phyloP scores from a whole-genome alignment of 2,329 filamentous ascomycete genomes.

The Fusarium beomiforme region DNA sequence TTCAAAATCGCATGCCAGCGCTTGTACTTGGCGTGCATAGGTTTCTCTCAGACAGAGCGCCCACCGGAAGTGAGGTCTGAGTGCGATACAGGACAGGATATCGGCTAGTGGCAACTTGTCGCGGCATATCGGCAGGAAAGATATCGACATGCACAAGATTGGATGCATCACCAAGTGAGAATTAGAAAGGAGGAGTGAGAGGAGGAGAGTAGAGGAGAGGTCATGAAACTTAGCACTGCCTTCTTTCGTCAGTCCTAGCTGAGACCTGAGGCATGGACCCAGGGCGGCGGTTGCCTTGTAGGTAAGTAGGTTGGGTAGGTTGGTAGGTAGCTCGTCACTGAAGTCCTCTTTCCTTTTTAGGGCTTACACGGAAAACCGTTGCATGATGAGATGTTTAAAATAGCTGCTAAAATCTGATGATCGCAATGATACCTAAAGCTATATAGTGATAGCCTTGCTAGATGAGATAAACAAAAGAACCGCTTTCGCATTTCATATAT shows the following conservation, averaged over 20 bases:
- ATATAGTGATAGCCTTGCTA: not conserved
- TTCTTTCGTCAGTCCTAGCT: constrained; percentile 30
- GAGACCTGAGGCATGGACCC: constrained; percentile 39
- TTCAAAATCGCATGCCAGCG: not conserved
- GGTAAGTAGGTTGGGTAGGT: not conserved
- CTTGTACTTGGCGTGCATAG: not conserved
- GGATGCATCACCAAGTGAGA: not conserved
- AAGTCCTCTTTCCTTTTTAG: constrained; percentile 42
- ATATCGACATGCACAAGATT: not conserved
- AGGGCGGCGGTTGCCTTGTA: not conserved
- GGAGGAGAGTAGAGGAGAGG: not conserved
- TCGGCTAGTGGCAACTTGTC: constrained; percentile 19
- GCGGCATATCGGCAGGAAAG: not conserved
- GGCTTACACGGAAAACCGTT: constrained; percentile 21
- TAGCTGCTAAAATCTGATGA: not conserved
- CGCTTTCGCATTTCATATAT: not conserved
- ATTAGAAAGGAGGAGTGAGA: not conserved
- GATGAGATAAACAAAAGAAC: not conserved
- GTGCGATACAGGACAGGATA: constrained; percentile 13
- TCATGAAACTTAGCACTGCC: constrained; percentile 8
- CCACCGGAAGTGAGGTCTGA: constrained; percentile 11
- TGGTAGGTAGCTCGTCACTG: constrained; percentile 13
- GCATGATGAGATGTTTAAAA: not conserved
- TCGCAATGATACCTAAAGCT: too few relatives aligned
- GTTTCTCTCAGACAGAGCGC: not conserved